phyloP scores from a whole-genome alignment of 192 early-diverging fungal species.

The Kappamyces sp. region DNA sequence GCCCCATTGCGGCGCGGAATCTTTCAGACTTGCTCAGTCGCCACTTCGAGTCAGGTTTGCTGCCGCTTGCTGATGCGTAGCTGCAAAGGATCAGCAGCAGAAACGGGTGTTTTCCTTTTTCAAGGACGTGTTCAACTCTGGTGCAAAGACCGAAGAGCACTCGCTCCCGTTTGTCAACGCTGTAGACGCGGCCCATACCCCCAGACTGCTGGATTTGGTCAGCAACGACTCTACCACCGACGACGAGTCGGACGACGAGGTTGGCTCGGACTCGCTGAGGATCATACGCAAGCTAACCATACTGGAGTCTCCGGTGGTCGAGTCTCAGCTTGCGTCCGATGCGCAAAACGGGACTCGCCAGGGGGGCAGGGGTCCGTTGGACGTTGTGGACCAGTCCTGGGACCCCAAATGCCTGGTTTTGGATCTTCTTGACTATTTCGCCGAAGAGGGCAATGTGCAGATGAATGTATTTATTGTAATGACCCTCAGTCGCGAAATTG shows the following conservation, averaged over 20 bases:
- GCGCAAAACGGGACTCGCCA: background rate
- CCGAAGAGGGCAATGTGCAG: conserved; percentile 73
- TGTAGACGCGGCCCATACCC: too few relatives aligned
- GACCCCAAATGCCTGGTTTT: conserved; percentile 37
- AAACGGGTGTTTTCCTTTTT: too few relatives aligned
- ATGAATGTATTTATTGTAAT: conserved; percentile 70
- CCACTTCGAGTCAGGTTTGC: too few relatives aligned
- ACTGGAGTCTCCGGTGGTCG: too few relatives aligned
- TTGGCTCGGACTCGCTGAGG: conserved; percentile 7
- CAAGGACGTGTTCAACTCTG: too few relatives aligned
- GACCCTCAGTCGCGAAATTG: conserved; percentile 43
- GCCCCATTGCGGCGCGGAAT: conserved; percentile 20
- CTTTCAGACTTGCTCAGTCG: conserved; percentile 11
- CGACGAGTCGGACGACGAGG: conserved; percentile 20
- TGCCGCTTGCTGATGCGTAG: too few relatives aligned
- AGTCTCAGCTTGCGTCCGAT: background rate
- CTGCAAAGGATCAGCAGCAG: too few relatives aligned
- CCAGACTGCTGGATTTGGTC: background rate
- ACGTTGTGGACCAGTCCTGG: conserved; percentile 33
- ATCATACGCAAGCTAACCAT: background rate
- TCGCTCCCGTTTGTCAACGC: too few relatives aligned
- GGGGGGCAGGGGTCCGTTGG: conserved; percentile 4
- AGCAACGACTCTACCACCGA: conserved; percentile 12
- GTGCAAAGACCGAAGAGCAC: too few relatives aligned
- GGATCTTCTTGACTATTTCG: conserved; percentile 64